These are phyloP conservation scores for Lablab purpureus DNA, from an alignment of 306 rosid genomes.

Conservation along the genomic window DNA sequence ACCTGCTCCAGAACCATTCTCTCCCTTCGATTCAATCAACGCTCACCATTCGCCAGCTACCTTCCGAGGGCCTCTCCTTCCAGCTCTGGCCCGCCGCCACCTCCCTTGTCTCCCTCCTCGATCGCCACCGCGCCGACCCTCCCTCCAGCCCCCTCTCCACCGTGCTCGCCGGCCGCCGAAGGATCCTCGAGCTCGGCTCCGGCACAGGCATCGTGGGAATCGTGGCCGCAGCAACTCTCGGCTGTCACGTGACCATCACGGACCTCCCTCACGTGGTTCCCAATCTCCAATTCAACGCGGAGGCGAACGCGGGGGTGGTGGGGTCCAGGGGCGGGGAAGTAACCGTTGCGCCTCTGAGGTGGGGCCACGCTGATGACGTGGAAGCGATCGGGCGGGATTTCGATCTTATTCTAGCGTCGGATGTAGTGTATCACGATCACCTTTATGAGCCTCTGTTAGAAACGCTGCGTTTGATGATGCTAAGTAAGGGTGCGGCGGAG, in stretches of 20 bases:
- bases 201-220: slow-evolving; percentile 96
- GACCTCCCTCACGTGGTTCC: slow-evolving; percentile 86
- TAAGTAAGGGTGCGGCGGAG: slow-evolving; percentile 12
- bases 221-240: slow-evolving; percentile 77
- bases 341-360: slow-evolving; percentile 64
- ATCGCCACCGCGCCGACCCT: slow-evolving; percentile 60
- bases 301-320: slow-evolving; percentile 62
- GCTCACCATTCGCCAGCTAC: slow-evolving; percentile 75
- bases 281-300: slow-evolving; percentile 76
- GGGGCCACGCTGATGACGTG: slow-evolving; percentile 80
- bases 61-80: slow-evolving; percentile 85
- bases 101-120: slow-evolving; percentile 82
- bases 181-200: slow-evolving; percentile 87
- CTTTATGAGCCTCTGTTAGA: slow-evolving; percentile 79
- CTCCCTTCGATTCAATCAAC: slow-evolving; percentile 68
- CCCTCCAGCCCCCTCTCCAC: slow-evolving; percentile 64
- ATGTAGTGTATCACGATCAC: slow-evolving; percentile 89
- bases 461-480: slow-evolving; percentile 64
- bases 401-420: slow-evolving; percentile 79
- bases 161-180: slow-evolving; percentile 47
- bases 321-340: slow-evolving; percentile 62
- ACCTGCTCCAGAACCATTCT: slow-evolving; percentile 52
- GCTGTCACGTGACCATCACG: slow-evolving; percentile 73
- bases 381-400: slow-evolving; percentile 63
- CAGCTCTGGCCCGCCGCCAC: slow-evolving; percentile 99